Evolutionary conservation across 169 alveolate species (phyloP), one percentile per base, ranked within the genome.

Genomic region (Plasmodium billcollinsi): DNA sequence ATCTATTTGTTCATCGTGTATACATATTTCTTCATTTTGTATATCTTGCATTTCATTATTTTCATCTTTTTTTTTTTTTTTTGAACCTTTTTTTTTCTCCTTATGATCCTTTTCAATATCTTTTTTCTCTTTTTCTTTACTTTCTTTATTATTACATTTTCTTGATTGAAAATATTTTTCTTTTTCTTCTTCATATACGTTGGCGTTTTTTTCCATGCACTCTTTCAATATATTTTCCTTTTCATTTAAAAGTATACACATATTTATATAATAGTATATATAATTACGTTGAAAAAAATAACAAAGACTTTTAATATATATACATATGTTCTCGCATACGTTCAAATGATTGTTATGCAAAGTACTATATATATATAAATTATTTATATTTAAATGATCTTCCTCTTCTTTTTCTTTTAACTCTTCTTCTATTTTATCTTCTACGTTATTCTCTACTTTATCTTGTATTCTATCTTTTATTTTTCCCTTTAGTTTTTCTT

Each of bases 271-370:
- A 58, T 66, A 78, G 12, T 78, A 39, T 45, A 78, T 71, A 24
- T 78, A 78, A 70, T 78, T 66, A 29, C 56, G 78, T n/a, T 78
- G 78, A 29, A 78, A 78, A 26, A 49, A 78, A 58, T 65, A 78
- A 29, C 89, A 78, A 7, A 78, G 39, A 8, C 78, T 76, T 78
- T 78, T 78, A n/a, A 78, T 50, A 49, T 78, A 78, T 39, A 78
- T 54, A 43, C 89, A 78, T 26, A 78, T 78, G n/a, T 78, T 76
- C 26, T 65, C 70, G 20, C 65, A 65, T 14, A 78, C 9, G n/a
- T 52, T 20, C 67, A 78, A 9, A 21, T 78, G 14, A 24, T 69
- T 18, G 20, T 78, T n/a, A 52, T 70, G 50, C n/a, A 65, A 78
- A 26, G 78, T 26, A 21, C 89, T 78, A 24, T 65, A 67, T 26